These are phyloP conservation scores for Pisolithus tinctorius DNA, from an alignment of 768 basidiomycete species.

Conservation along the genomic window DNA sequence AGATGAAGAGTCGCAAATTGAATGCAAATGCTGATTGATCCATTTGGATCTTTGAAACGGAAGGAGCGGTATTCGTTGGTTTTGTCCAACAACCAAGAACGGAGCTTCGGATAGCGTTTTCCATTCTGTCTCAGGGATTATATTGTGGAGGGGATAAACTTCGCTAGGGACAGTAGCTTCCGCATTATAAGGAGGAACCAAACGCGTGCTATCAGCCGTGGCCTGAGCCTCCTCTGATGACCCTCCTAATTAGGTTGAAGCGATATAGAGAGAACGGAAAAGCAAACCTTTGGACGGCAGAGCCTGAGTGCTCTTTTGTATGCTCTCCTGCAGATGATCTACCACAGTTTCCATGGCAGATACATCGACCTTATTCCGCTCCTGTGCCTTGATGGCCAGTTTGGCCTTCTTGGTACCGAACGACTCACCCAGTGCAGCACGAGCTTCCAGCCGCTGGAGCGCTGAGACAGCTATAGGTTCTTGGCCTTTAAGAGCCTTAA, in stretches of 20 bases:
- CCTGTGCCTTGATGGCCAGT: slow-evolving; percentile 73
- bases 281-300: slow-evolving; percentile 56
- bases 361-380: slow-evolving; percentile 90
- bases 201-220: slow-evolving; percentile 53
- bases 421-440: slow-evolving; percentile 78
- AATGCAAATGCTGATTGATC: slow-evolving; percentile 60
- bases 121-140: slow-evolving; percentile 81
- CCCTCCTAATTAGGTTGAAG: background rate
- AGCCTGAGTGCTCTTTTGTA: slow-evolving; percentile 63
- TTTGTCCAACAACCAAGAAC: slow-evolving; percentile 45
- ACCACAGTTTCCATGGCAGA: slow-evolving; percentile 82
- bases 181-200: slow-evolving; percentile 70
- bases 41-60: slow-evolving; percentile 61
- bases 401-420: slow-evolving; percentile 97
- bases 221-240: slow-evolving; percentile 60
- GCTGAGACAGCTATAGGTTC: slow-evolving; percentile 43
- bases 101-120: slow-evolving; percentile 53
- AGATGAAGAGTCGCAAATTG: slow-evolving; percentile 33
- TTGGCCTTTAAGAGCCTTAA: slow-evolving; percentile 77
- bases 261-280: slow-evolving; percentile 1
- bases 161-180: slow-evolving; percentile 65
- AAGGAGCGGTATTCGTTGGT: slow-evolving; percentile 49
- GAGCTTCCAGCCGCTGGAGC: slow-evolving; percentile 50
- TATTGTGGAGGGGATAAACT: slow-evolving; percentile 62
- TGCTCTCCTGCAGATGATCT: slow-evolving; percentile 75